A percentile compares a stretch with the other conserved stretches of the same genome.
Conservation (phyloP, 768 basidiomycete species). For the Cyathus striatus region DNA sequence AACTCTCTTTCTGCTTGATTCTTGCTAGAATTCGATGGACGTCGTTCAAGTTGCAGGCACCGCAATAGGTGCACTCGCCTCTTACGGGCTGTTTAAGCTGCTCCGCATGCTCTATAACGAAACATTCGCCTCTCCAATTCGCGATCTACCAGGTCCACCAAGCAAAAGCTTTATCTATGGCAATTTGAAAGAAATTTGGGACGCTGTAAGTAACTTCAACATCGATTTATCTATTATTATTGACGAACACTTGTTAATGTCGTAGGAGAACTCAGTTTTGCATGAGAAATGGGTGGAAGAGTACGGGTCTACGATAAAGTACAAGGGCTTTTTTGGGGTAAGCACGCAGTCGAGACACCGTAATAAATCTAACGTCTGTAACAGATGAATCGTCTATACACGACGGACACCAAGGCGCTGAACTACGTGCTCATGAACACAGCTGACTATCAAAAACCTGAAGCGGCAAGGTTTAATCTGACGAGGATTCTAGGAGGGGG, state of each 20-base stretch:
- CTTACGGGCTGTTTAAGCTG: not conserved
- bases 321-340: conserved; percentile 40
- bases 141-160: conserved; percentile 47
- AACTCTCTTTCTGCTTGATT: too few relatives aligned
- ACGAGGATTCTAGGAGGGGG: conserved; percentile 39
- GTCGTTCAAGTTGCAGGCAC: too few relatives aligned
- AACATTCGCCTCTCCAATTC: conserved; percentile 32
- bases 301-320: conserved; percentile 43
- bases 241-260: not conserved
- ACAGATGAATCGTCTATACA: conserved; percentile 41
- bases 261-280: conserved; percentile 29
- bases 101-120: conserved; percentile 17
- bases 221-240: not conserved
- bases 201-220: conserved; percentile 27
- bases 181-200: conserved; percentile 37
- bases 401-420: conserved; percentile 57
- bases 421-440: conserved; percentile 58
- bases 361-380: not conserved
- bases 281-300: conserved; percentile 43
- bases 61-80: too few relatives aligned
- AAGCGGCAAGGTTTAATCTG: conserved; percentile 28
- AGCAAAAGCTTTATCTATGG: conserved; percentile 41
- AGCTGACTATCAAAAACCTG: conserved; percentile 53
- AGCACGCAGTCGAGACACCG: conserved; percentile 7
- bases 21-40: too few relatives aligned